These are phyloP conservation scores for Diutina scorzettiae DNA, from an alignment of 1,139 yeast genomes.

Conservation along the genomic window DNA sequence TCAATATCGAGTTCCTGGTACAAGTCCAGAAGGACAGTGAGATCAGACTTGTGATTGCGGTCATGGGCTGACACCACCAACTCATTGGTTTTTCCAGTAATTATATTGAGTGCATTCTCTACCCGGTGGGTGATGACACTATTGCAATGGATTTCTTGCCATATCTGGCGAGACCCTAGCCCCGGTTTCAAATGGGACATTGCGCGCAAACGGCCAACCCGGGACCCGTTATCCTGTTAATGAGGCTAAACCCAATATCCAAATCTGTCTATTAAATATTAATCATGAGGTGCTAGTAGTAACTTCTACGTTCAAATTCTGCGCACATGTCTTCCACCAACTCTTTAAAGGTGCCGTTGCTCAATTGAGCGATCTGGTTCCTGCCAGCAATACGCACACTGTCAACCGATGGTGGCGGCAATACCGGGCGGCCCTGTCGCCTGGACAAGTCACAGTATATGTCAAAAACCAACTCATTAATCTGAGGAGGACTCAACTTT, in stretches of 20 bases:
- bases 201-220: too few relatives aligned
- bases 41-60: not conserved
- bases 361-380: not conserved
- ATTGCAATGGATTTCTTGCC: not conserved
- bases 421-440: not conserved
- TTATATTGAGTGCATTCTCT: not conserved
- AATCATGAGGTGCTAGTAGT: too few relatives aligned
- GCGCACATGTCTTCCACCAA: not conserved
- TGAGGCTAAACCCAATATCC: too few relatives aligned
- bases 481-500: not conserved
- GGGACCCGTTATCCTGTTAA: too few relatives aligned
- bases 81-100: not conserved
- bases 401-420: not conserved
- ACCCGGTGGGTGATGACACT: not conserved
- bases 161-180: not conserved
- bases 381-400: not conserved
- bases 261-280: too few relatives aligned
- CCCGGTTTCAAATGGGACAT: constrained; percentile 1
- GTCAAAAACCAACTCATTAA: not conserved
- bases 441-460: not conserved
- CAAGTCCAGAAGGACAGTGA: not conserved
- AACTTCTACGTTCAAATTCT: constrained; percentile 3
- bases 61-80: not conserved
- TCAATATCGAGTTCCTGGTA: not conserved
- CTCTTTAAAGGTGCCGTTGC: not conserved